phyloP scores from a whole-genome alignment of 73 alveolate genomes.

The Blepharisma stoltei region DNA sequence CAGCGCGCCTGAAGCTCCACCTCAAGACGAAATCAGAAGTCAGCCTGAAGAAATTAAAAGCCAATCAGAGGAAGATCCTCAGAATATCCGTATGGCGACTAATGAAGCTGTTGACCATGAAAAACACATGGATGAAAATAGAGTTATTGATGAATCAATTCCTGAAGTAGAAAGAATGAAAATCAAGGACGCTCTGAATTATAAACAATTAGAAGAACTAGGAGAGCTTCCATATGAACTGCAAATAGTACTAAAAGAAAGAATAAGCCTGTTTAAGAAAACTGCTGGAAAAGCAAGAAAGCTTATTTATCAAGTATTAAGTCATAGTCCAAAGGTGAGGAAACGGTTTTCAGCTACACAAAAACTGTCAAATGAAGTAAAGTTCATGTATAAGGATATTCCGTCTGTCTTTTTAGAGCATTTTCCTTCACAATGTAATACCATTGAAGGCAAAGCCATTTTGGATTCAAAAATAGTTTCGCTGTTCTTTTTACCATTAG shows the following conservation, averaged over 20 bases:
- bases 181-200: background rate
- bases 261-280: background rate
- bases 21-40: background rate
- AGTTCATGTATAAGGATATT: slow-evolving; percentile 17
- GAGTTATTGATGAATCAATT: background rate
- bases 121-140: background rate
- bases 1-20: background rate
- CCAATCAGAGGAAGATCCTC: background rate
- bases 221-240: slow-evolving; percentile 29
- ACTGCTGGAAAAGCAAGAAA: slow-evolving; percentile 9
- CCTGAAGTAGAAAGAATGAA: slow-evolving; percentile 12
- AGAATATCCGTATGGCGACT: background rate
- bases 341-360: background rate
- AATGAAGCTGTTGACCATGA: background rate
- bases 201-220: slow-evolving; percentile 21
- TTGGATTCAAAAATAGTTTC: slow-evolving; percentile 7
- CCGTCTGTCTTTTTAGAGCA: slow-evolving; percentile 4
- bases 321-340: slow-evolving; percentile 8
- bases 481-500: slow-evolving; percentile 16
- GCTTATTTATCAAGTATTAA: background rate
- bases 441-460: background rate
- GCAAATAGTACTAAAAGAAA: background rate
- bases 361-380: background rate
- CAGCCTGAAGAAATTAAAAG: slow-evolving; percentile 12
- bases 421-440: slow-evolving; percentile 11